These are phyloP conservation scores for Allodekkera sacchari DNA, from an alignment of 805 yeast species.

Conservation along the genomic window DNA sequence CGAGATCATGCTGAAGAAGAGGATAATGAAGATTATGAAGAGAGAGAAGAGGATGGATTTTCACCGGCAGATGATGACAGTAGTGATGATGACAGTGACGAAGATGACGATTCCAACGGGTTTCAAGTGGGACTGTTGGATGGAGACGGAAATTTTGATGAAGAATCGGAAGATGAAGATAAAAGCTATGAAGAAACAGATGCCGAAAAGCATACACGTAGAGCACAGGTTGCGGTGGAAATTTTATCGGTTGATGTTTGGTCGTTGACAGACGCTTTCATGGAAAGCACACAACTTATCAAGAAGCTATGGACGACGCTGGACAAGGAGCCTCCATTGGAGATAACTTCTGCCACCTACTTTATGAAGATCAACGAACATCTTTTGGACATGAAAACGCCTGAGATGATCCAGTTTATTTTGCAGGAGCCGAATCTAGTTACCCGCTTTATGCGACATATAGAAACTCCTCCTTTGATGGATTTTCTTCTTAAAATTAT, in stretches of 20 bases:
- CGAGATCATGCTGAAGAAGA: too few species aligned
- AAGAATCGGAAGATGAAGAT: conserved; percentile 18
- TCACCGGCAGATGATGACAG: conserved; percentile 6
- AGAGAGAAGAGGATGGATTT: conserved; percentile 1
- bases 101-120: conserved; percentile 12
- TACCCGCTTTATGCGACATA: conserved; percentile 71
- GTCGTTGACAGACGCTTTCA: conserved; percentile 84
- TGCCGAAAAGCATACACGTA: conserved; percentile 26
- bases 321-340: conserved; percentile 56
- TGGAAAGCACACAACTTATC: conserved; percentile 62
- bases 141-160: conserved; percentile 16
- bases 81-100: conserved; percentile 12
- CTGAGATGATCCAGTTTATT: conserved; percentile 66
- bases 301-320: conserved; percentile 73
- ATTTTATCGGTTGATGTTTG: conserved; percentile 87
- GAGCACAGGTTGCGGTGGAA: conserved; percentile 76
- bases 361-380: conserved; percentile 91
- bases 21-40: conserved; percentile 1
- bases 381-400: conserved; percentile 79
- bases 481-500: conserved; percentile 84
- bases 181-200: conserved; percentile 25
- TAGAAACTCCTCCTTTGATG: conserved; percentile 91
- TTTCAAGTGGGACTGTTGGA: conserved; percentile 14
- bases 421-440: conserved; percentile 63
- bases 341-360: conserved; percentile 73